Base-by-base conservation (phyloP, 768 basidiomycete species). In the Russula virescens region DNA sequence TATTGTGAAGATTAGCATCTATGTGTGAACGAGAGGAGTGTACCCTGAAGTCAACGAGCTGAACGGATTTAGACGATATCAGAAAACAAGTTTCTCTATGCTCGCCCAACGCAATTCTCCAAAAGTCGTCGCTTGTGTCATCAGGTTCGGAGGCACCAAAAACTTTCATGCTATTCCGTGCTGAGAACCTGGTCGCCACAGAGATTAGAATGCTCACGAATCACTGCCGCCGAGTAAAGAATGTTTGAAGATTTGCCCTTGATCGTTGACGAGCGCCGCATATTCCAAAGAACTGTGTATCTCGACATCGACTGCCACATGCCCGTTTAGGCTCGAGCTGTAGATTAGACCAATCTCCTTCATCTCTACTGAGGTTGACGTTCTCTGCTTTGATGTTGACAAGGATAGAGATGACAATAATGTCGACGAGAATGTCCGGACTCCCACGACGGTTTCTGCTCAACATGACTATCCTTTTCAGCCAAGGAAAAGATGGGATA, bases 41-140 rank as follows among this genome's bases (percentile, higher is more conserved):
- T 74, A 89, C 89, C 68, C 88, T 75, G 45, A 79, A 74, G 70
- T 91, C 89, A 23, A 85, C 62, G 16, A 76, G 75, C 40, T 68
- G 69, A 43, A 86, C 71, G 19, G 58, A 63, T 46, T 73, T 77
- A n/a, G 70, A 75, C 0, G 83, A 85, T 23, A 82, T 68, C 14
- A 86, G 70, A 57, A 83, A 74, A 61, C 78, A 81, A 19, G 75
- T 73, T 16, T 78, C 71, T 14, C 66, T 67, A 35, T 70, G 68
- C 13, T 66, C 54, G 19, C 76, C 76, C 26, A 74, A 59, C 48
- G 78, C 78, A 40, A 88, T 70, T 46, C 81, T 79, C 82, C 83
- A 86, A 68, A 88, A 83, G 7, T 64, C 48, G 54, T 80, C 75
- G 21, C 63, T 60, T 7, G 62, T 13, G 5, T 58, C 2, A 11